These are phyloP conservation scores for Phytophthora foliorum DNA, from an alignment of 352 stramenopile species.

Conservation along the genomic window DNA sequence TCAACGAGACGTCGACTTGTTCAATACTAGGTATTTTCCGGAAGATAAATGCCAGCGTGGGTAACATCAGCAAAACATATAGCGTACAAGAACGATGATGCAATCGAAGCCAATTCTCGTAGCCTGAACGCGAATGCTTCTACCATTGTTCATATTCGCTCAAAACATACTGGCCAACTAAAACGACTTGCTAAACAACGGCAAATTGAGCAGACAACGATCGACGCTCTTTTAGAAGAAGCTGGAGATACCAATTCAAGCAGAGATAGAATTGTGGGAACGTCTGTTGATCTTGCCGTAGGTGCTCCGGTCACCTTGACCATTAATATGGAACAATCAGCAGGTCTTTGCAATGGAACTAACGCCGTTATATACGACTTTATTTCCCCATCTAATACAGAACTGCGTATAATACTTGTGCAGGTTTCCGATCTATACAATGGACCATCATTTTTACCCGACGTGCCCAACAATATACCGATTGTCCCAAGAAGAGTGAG, in stretches of 20 bases:
- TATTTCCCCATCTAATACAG: background rate
- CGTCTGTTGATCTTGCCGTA: too few relatives aligned
- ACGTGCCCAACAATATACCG: too few relatives aligned
- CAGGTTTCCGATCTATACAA: background rate
- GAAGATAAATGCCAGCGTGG: background rate
- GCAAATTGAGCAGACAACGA: background rate
- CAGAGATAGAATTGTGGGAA: too few relatives aligned
- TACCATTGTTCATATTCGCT: background rate
- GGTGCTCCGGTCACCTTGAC: too few relatives aligned
- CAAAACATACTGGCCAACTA: background rate
- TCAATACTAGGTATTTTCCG: background rate
- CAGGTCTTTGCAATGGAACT: too few relatives aligned
- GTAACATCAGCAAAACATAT: background rate
- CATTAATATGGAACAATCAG: too few relatives aligned
- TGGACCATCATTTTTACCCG: background rate
- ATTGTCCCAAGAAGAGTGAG: too few relatives aligned
- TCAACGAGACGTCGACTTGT: background rate
- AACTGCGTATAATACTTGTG: background rate
- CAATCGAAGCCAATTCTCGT: background rate
- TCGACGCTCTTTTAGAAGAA: background rate
- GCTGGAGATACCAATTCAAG: too few relatives aligned
- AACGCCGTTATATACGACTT: too few relatives aligned
- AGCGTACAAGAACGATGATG: background rate
- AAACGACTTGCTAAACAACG: background rate
- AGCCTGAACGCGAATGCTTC: background rate